phyloP scores from a whole-genome alignment of 1,139 yeast species.

The Kurtzmaniella quercitrusa region DNA sequence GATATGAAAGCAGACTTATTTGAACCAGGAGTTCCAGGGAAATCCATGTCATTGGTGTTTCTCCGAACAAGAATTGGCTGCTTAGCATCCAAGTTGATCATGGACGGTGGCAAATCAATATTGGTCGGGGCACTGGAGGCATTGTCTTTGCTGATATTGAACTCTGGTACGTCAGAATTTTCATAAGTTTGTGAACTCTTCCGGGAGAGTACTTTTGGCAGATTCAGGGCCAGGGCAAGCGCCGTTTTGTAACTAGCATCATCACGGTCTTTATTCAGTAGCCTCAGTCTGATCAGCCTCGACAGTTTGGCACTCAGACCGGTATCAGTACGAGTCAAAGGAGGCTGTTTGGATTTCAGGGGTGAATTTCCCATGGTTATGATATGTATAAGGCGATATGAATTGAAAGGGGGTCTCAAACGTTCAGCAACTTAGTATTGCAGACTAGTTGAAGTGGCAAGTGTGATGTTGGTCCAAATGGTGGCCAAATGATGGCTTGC shows the following conservation, averaged over 20 bases:
- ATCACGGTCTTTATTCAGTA: constrained; percentile 36
- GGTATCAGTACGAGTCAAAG: constrained; percentile 52
- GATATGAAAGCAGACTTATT: constrained; percentile 8
- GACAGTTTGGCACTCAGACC: constrained; percentile 47
- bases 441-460: too few species aligned
- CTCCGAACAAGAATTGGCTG: constrained; percentile 56
- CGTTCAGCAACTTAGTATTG: not conserved
- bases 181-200: constrained; percentile 27
- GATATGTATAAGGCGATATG: not conserved
- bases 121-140: constrained; percentile 10
- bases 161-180: constrained; percentile 8
- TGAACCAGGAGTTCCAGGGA: constrained; percentile 8
- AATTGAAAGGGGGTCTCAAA: not conserved
- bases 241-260: constrained; percentile 22
- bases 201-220: constrained; percentile 32
- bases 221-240: constrained; percentile 9
- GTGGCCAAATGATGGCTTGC: too few species aligned
- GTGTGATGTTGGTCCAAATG: too few species aligned
- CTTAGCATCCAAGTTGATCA: constrained; percentile 64
- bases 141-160: constrained; percentile 11
- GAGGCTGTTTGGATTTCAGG: constrained; percentile 34
- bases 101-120: constrained; percentile 55
- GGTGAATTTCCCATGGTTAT: constrained; percentile 41
- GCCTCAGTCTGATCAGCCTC: constrained; percentile 35
- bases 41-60: constrained; percentile 25